Conservation (phyloP, 2,329 filamentous ascomycete species). For the Penicillium sp. region DNA sequence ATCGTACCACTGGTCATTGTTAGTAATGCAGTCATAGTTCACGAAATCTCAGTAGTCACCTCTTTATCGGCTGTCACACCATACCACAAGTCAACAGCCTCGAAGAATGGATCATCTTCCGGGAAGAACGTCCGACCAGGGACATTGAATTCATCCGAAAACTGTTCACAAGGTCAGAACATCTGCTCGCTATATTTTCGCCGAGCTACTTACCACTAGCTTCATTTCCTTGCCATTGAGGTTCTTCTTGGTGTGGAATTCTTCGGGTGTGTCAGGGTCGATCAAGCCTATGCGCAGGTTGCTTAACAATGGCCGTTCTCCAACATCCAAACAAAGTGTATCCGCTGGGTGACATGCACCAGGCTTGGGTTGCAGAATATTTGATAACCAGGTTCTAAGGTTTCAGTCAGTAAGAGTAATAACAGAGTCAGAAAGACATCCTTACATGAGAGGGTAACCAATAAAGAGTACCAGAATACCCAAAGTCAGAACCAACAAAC, state of each 20-base stretch:
- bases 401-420: background rate
- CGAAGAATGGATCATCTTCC: constrained; percentile 69
- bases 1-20: constrained; percentile 63
- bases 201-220: constrained; percentile 55
- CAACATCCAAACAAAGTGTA: constrained; percentile 53
- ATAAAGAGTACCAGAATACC: constrained; percentile 68
- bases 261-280: constrained; percentile 66
- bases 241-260: constrained; percentile 57
- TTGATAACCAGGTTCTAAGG: constrained; percentile 59
- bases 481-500: constrained; percentile 59
- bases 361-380: constrained; percentile 34
- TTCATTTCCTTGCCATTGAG: constrained; percentile 62
- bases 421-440: background rate
- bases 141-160: constrained; percentile 71
- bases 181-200: background rate
- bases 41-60: constrained; percentile 39
- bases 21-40: background rate
- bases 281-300: constrained; percentile 64
- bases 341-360: constrained; percentile 38
- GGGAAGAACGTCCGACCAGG: constrained; percentile 70
- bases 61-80: constrained; percentile 70
- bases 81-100: constrained; percentile 71
- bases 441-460: constrained; percentile 69
- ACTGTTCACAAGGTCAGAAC: constrained; percentile 40
- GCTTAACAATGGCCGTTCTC: constrained; percentile 54